Conservation (phyloP, 192 early-diverging fungal species). For the Coemansia sp. region DNA sequence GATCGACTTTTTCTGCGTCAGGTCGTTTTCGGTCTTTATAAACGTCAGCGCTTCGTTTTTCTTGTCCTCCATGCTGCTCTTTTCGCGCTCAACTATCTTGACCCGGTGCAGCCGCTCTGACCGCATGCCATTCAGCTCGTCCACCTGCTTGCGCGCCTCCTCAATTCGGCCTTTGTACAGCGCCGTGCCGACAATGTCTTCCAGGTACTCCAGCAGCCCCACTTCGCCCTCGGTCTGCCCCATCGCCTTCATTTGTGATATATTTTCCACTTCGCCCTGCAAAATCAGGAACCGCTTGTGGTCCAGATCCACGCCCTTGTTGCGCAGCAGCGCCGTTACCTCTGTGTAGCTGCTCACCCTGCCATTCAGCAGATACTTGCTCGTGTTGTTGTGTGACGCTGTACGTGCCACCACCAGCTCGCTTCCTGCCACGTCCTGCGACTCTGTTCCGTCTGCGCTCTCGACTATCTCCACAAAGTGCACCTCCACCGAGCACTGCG, state of each 20-base stretch:
- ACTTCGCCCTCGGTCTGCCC: constrained; percentile 89
- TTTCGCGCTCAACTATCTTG: constrained; percentile 88
- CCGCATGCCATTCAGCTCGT: constrained; percentile 71
- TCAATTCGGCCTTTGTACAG: constrained; percentile 85
- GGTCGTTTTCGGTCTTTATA: constrained; percentile 75
- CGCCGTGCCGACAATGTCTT: constrained; percentile 97
- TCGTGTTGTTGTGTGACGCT: constrained; percentile 64
- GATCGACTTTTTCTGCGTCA: constrained; percentile 67
- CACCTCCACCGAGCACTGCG: constrained; percentile 83
- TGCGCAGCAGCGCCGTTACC: constrained; percentile 78
- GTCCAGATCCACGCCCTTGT: constrained; percentile 89
- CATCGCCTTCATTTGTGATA: constrained; percentile 96
- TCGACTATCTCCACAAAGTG: constrained; percentile 93
- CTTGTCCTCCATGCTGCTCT: constrained; percentile 69
- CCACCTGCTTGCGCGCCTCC: constrained; percentile 62
- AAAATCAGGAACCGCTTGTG: constrained; percentile 98
- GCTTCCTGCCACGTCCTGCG: constrained; percentile 62
- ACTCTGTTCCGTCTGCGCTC: constrained; percentile 59
- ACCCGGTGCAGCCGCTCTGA: constrained; percentile 79
- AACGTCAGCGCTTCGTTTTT: constrained; percentile 81
- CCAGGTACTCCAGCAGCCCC: constrained; percentile 94
- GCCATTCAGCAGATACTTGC: constrained; percentile 74
- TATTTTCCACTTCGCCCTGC: constrained; percentile 99
- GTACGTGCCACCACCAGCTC: constrained; percentile 76
- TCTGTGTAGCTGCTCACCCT: constrained; percentile 69